A percentile compares a stretch with the other conserved stretches of the same genome.
Evolutionary conservation across 1,284 basidiomycete genomes (phyloP).

Genomic region (Ganoderma leucocontextum): DNA sequence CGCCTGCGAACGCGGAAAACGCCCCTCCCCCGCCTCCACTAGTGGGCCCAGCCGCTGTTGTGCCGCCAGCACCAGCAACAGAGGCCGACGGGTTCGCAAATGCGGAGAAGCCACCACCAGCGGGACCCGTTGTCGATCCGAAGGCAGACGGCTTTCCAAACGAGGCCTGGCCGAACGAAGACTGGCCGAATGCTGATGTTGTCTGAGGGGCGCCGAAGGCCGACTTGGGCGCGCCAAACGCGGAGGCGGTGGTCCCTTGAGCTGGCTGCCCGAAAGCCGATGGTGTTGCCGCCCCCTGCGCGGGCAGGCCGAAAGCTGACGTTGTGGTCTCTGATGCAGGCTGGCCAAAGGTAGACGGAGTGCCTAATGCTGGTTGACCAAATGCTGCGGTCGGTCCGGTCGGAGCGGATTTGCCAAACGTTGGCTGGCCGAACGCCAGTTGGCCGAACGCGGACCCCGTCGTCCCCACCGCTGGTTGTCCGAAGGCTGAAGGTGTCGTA

Average conservation of each 20-base stretch:
- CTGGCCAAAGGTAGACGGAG: constrained; percentile 46
- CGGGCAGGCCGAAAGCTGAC: constrained; percentile 44
- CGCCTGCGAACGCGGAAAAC: constrained; percentile 46
- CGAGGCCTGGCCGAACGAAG: constrained; percentile 35
- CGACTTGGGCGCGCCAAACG: constrained; percentile 23
- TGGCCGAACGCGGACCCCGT: constrained; percentile 44
- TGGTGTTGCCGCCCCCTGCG: constrained; percentile 26
- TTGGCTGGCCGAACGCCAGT: constrained; percentile 22
- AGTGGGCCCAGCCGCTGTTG: neutral
- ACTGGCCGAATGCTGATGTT: constrained; percentile 43
- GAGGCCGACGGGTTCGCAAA: constrained; percentile 35
- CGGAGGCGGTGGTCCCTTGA: constrained; percentile 21
- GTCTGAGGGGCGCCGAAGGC: constrained; percentile 41
- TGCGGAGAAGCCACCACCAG: constrained; percentile 38
- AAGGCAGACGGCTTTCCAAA: constrained; percentile 47
- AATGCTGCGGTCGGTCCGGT: constrained; percentile 38
- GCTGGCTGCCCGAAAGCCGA: constrained; percentile 44
- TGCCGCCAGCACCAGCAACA: constrained; percentile 34
- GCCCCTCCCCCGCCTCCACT: constrained; percentile 37
- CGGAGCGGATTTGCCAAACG: constrained; percentile 37
- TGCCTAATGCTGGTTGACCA: constrained; percentile 43
- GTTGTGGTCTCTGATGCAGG: constrained; percentile 27
- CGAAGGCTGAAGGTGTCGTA: constrained; percentile 32
- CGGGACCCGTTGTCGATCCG: constrained; percentile 32
- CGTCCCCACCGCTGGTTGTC: constrained; percentile 27